These are phyloP conservation scores for Suhomyces canberraensis DNA, from an alignment of 805 yeast species.

Conservation along the genomic window DNA sequence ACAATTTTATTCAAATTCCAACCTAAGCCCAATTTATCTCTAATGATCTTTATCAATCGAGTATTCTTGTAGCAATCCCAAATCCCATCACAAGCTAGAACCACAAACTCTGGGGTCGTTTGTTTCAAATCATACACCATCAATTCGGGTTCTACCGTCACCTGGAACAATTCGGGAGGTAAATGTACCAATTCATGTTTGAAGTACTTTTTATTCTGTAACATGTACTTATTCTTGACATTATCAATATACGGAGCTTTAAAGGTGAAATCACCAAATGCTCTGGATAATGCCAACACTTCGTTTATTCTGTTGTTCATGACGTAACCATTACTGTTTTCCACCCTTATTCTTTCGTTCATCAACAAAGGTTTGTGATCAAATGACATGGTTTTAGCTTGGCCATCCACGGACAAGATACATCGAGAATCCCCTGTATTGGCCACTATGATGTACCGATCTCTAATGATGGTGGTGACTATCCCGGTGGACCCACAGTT, in stretches of 20 bases:
- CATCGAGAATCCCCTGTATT: constrained; percentile 79
- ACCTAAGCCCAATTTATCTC: constrained; percentile 57
- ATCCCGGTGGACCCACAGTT: constrained; percentile 45
- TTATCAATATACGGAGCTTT: constrained; percentile 35
- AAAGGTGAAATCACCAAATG: constrained; percentile 44
- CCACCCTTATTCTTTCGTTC: constrained; percentile 44
- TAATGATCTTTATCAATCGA: constrained; percentile 50
- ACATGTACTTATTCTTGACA: constrained; percentile 29
- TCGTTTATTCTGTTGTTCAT: constrained; percentile 40
- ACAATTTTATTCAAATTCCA: constrained; percentile 56
- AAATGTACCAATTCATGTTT: constrained; percentile 28
- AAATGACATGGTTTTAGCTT: constrained; percentile 48
- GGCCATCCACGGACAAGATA: constrained; percentile 51
- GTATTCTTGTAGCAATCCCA: constrained; percentile 54
- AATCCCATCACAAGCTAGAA: constrained; percentile 45
- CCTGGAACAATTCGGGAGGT: constrained; percentile 44
- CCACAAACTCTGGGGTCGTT: constrained; percentile 33
- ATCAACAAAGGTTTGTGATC: constrained; percentile 44
- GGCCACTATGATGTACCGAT: constrained; percentile 49
- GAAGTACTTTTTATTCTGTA: constrained; percentile 18
- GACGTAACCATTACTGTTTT: constrained; percentile 38
- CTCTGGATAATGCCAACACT: constrained; percentile 41
- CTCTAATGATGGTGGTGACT: constrained; percentile 27
- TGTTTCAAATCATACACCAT: constrained; percentile 31
- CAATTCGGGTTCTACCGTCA: constrained; percentile 43